Base-by-base conservation (phyloP, 495 filamentous ascomycete genomes). In the Aspergillus homomorphus region DNA sequence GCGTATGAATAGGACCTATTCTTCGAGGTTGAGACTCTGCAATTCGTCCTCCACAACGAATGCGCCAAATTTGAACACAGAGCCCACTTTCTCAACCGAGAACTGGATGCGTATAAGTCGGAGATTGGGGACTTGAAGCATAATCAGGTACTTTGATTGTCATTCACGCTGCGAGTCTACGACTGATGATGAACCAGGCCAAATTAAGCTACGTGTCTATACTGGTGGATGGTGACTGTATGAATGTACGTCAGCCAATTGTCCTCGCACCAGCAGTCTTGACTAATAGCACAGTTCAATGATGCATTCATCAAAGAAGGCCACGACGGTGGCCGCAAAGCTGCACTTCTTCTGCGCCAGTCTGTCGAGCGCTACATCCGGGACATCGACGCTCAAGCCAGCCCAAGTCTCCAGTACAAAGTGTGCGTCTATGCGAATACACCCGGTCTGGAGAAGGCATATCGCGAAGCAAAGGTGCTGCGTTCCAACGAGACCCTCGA, bases 351-450 rank as follows among this genome's bases (percentile, higher is more conserved):
- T 6, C 59, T 71, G 10, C 61, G 57, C 21, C 23, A 56, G 3
- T 58, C 61, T 16, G 60, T 64, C 20, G 18, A 57, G 20, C 56
- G 49, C 21, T 50, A 62, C 44, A 19, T 62, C 19, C 43, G 45
- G 6, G 20, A 51, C 7, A 22, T 54, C 26, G 60, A 62, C 44
- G 50, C 54, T 12, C 20, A 54, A 15, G 58, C 28, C 6, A 59
- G 48, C 52, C 56, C 57, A 30, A 64, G 46, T 42, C 61, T 58
- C 30, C 56, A 66, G 19, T 65, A 64, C 24, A 58, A 58, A 18
- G 61, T 73, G 45, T 61, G 62, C 24, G 64, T 71, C 6, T 73
- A 67, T 49, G 66, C 67, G 26, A 73, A 73, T 51, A 50, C 70
- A 12, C 57, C 51, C 33, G 69, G 71, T 30, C 61, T 73, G 22